Evolutionary conservation across 805 yeast genomes (phyloP), one percentile per base, ranked within the genome.

Genomic region (Vanderwaltozyma verrucispora): DNA sequence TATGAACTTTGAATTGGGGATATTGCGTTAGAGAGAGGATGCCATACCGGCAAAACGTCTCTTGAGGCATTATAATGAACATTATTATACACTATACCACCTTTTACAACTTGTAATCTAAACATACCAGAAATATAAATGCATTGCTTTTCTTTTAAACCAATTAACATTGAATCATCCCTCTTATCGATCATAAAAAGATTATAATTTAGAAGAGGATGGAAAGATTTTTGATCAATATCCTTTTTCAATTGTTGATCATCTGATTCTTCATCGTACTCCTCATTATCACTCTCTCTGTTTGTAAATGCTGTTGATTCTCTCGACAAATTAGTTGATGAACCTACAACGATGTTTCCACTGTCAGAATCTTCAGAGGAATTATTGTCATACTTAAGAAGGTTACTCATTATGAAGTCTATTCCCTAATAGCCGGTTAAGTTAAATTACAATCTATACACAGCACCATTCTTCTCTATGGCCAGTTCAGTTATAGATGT

Each of bases 1-100:
- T 41, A 48, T 2, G 63, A 58, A 29, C 53, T 38, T 18, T 46
- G 48, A 18, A 55, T 46, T 2, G 52, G 40, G 2, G 63, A 50
- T 30, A 57, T 48, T 3, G 62, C 46, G 30, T 46, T 44, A 15
- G 51, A 49, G 16, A 48, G 32, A 1, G 62, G 61, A 35, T 57
- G 61, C 54, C 58, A 55, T 16, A 54, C 36, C 1, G 47, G 40
- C 7, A 45, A 40, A 1, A 14, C 14, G 6, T 43, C 38, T 30
- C 38, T 48, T 2, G 57, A 50, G 5, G 60, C 55, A 35, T 49
- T 56, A 34, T 52, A 56, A 41, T 58, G 62, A 12, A 47, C 43
- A 27, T 47, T 50, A 30, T 57, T 57, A 42, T 56, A 56, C 2
- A 46, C 39, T 11, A 56, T 49, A 10, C 62, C 63, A 31, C 63